Evolutionary conservation across 805 yeast genomes (phyloP).

Genomic region (Wickerhamomyces canadensis): DNA sequence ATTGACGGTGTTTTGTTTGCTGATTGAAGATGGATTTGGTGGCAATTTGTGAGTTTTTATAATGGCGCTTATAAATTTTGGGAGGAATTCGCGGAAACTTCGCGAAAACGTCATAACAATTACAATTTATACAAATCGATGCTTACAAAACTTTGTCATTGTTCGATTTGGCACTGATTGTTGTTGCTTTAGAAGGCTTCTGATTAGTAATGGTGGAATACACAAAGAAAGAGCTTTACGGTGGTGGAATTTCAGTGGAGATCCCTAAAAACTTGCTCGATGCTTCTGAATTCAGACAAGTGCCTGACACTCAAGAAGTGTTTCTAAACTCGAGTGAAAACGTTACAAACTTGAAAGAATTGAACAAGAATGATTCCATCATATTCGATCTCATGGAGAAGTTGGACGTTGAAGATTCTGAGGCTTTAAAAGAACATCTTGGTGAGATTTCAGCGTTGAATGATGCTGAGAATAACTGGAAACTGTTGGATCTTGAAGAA

Average conservation of each 20-base stretch:
- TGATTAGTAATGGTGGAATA: slow-evolving; percentile 5
- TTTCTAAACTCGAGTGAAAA: slow-evolving; percentile 45
- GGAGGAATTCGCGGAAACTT: no score
- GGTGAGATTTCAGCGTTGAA: slow-evolving; percentile 46
- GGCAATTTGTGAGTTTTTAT: no score
- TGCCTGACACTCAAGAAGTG: slow-evolving; percentile 95
- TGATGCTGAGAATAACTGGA: slow-evolving; percentile 28
- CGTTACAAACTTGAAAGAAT: slow-evolving; percentile 26
- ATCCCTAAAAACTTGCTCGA: slow-evolving; percentile 64
- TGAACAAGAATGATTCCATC: slow-evolving; percentile 45
- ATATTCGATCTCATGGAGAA: slow-evolving; percentile 62
- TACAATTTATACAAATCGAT: no score
- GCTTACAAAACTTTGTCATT: no score
- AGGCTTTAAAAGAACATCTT: slow-evolving; percentile 48
- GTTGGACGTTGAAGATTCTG: slow-evolving; percentile 33
- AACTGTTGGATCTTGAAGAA: slow-evolving; percentile 24
- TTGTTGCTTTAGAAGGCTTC: background rate
- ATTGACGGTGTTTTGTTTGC: no score
- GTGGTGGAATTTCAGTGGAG: slow-evolving; percentile 68
- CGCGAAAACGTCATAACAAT: no score
- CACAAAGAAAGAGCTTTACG: slow-evolving; percentile 46
- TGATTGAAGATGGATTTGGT: no score
- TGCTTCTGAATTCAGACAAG: slow-evolving; percentile 71
- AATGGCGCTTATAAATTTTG: no score
- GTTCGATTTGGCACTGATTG: no score